Evolutionary conservation across 2,329 filamentous ascomycete species (phyloP), one percentile per base, ranked within the genome.

Genomic region (Fusarium longipes): DNA sequence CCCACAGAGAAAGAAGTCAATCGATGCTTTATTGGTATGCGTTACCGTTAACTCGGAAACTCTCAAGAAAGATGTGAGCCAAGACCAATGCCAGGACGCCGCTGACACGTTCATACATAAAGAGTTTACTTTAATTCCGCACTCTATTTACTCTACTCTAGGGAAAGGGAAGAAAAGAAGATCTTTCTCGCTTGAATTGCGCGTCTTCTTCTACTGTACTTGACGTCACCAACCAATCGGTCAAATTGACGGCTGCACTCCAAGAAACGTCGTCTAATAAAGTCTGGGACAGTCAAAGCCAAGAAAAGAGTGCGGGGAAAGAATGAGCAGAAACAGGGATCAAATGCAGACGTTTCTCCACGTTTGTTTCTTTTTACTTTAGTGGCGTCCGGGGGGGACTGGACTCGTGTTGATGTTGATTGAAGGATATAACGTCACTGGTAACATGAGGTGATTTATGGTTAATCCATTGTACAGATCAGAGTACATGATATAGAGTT

Each of bases 211-310:
- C 27, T 44, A n/a, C n/a, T n/a, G n/a, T n/a, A n/a, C 17, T 62
- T 72, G 68, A 72, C 70, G 65, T 72, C 70, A 73, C 62, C 47
- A 38, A 52, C 61, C 57, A 68, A 72, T 72, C 65, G 57, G 66
- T 39, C 63, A 67, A 61, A 64, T 61, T 52, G 44, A 55, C 36
- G 32, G 58, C 48, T 56, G 51, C 43, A 52, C 48, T 56, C 50
- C 43, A 52, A 59, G 39, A 49, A 49, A 29, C 50, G 43, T 62
- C 35, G 29, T 44, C 15, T 39, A 40, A n/a, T n/a, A n/a, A n/a
- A 40, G 36, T 39, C 20, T 39, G 20, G 48, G 38, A 9, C 8
- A 15, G n/a, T n/a, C n/a, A 43, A 22, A 43, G 40, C 40, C 40
- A 40, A 68, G 57, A 59, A 32, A 42, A 54, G 42, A 71, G 57